These are phyloP conservation scores for Scheffersomyces segobiensis DNA, from an alignment of 1,139 yeast genomes.

Conservation along the genomic window DNA sequence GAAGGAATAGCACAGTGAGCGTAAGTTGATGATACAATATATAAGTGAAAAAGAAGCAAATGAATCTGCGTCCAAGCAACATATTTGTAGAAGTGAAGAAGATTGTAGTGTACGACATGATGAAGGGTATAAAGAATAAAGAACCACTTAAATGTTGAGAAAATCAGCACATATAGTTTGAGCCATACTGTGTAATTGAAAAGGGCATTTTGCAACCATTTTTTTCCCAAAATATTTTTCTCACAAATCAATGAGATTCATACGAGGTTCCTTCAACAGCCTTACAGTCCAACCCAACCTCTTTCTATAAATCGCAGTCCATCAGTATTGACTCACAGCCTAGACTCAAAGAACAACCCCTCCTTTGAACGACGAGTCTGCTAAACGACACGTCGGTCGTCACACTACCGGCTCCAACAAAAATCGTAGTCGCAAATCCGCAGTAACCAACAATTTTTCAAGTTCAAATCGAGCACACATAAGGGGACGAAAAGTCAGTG, in stretches of 20 bases:
- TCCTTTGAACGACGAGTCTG: neutral
- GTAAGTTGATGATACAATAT: neutral
- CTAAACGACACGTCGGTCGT: neutral
- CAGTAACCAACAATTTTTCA: neutral
- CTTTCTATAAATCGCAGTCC: neutral
- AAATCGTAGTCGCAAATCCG: neutral
- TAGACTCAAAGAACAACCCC: neutral
- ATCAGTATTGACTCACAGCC: neutral
- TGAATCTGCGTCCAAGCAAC: too few relatives aligned
- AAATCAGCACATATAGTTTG: too few relatives aligned
- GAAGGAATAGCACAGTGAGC: neutral
- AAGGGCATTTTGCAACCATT: neutral
- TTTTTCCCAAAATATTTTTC: neutral
- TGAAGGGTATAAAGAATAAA: too few relatives aligned
- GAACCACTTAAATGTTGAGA: too few relatives aligned
- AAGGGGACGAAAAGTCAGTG: neutral
- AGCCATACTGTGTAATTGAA: neutral
- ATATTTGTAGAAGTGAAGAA: too few relatives aligned
- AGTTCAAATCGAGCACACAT: neutral
- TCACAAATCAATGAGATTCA: too few relatives aligned
- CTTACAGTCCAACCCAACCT: neutral
- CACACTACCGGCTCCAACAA: neutral
- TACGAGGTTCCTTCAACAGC: neutral
- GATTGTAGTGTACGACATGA: too few relatives aligned
- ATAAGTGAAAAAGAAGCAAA: neutral